Evolutionary conservation across 2,329 filamentous ascomycete genomes (phyloP).

Genomic region (Podosphaera fusca): DNA sequence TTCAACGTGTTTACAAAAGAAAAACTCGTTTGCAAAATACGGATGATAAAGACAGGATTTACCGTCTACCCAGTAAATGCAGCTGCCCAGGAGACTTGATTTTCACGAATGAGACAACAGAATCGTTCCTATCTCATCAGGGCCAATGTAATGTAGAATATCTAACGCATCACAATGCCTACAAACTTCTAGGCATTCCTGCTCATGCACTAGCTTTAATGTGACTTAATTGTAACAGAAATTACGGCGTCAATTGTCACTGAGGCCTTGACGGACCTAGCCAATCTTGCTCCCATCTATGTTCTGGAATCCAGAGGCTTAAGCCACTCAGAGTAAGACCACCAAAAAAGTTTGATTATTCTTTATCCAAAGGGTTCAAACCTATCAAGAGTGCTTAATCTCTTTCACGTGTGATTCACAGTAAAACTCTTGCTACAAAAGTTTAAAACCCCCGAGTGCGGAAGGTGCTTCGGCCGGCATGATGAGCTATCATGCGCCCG

Average conservation of each 20-base stretch:
- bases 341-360: no score
- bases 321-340: no score
- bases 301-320: not conserved
- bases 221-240: not conserved
- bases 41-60: not conserved
- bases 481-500: no score
- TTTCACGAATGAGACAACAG: not conserved
- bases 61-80: not conserved
- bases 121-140: not conserved
- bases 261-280: not conserved
- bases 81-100: not conserved
- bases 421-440: no score
- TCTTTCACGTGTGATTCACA: no score
- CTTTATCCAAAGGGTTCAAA: no score
- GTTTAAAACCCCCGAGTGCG: no score
- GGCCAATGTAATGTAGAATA: not conserved
- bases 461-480: no score
- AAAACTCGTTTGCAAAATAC: not conserved
- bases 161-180: not conserved
- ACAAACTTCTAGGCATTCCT: not conserved
- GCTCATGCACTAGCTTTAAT: not conserved
- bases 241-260: not conserved
- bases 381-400: no score
- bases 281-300: not conserved
- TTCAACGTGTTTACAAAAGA: not conserved